Base-by-base conservation (phyloP, 768 basidiomycete species). In the Chalciporus chontae region DNA sequence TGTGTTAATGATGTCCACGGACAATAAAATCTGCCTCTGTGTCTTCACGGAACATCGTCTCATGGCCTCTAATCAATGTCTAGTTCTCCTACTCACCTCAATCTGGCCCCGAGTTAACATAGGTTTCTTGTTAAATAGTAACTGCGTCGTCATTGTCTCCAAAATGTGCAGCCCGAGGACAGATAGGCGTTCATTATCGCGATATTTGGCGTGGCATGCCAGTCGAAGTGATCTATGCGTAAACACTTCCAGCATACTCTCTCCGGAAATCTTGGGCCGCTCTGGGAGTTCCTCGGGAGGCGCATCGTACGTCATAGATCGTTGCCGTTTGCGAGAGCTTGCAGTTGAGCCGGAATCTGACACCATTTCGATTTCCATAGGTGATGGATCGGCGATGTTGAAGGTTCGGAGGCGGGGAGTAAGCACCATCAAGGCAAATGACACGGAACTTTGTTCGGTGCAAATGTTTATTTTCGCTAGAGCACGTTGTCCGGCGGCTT, bases 221-320 rank as follows among this genome's bases (percentile, higher is more conserved):
- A 69, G 74, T 44, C 79, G 74, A 43, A 89, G 72, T 17, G 85
- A 85, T 57, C 68, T 75, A 62, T 90, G 87, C 11, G 84, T 87
- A 58, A 78, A 87, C 45, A 87, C 81, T 56, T 85, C 78, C 45
- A 89, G 76, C 55, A 82, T 70, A 32, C 80, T 69, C 44, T 84
- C 79, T 48, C 73, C 74, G 26, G 72, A 71, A 50, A 79, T 70
- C 61, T 71, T 73, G 40, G 80, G 85, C 52, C 79, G 62, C 19
- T 70, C 69, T 43, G 76, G 78, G 45, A 69, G 59, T 49, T 64
- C 65, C 51, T 57, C 63, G 43, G 57, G 59, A 15, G 52, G 52
- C 45, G 52, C 62, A 50, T 63, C 61, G 48, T 61, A 60, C 49
- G 63, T 69, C 52, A 61, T 40, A 45, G 69, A 66, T 50, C 67